Evolutionary conservation across 1,284 basidiomycete genomes (phyloP), one percentile per base, ranked within the genome.

Genomic region (Spongiforma sp.): DNA sequence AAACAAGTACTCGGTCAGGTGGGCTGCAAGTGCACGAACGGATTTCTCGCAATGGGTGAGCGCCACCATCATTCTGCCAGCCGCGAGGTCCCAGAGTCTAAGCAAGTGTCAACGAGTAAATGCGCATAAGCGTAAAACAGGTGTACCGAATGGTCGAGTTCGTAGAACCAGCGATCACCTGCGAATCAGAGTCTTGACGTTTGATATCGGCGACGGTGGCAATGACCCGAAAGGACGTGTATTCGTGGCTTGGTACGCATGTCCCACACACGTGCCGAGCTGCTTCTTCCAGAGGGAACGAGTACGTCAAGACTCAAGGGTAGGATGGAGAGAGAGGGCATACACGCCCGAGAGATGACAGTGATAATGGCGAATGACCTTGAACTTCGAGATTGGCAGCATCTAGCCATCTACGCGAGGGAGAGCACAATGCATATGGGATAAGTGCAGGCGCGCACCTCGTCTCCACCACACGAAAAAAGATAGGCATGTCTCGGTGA

Each of bases 21-120:
- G 96, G 60, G 99, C 89, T 2, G 96, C 93, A 54, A 99, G 83
- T 0, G 96, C 90, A 62, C 97, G 90, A 3, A 99, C 96, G 17
- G 93, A 95, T 80, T 99, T 99, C 80, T 99, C 99, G 84, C 99
- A 98, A 79, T 99, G 97, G n/a, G 97, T 99, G 39, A 99, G 83
- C 28, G 95, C 98, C 28, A 92, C 89, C 89, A 95, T 93, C 26
- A 95, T 94, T 80, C 98, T 98, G 37, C 97, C 98, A 1, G 97
- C 97, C 1, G 96, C 97, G n/a, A 99, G 84, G 78, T 99, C 97
- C 97, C 97, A 99, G n/a, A n/a, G 52, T n/a, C n/a, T n/a, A 99
- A 80, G 63, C 94, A 94, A 68, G 0, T 9, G 8, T 11, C 2
- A 15, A 52, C 59, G 33, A 32, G 46, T 19, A 52, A 4, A 34